These are phyloP conservation scores for Russula dissimulans DNA, from an alignment of 768 basidiomycete species.

Conservation along the genomic window DNA sequence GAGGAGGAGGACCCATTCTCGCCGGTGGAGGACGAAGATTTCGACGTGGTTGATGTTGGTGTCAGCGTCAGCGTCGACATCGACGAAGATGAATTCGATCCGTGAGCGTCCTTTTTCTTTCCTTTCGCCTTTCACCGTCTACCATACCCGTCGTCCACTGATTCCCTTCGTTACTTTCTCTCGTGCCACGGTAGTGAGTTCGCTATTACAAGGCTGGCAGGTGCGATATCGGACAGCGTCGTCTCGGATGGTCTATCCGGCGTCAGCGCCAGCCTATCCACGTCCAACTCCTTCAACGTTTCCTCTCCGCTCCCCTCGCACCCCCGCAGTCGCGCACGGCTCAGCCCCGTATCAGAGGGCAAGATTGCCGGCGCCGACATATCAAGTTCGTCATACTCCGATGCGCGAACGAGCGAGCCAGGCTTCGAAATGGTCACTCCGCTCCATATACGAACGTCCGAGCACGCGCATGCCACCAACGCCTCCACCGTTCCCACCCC, in stretches of 20 bases:
- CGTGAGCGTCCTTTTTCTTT: constrained; percentile 38
- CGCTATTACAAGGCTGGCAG: constrained; percentile 46
- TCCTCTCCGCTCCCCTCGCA: constrained; percentile 38
- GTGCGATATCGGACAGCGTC: constrained; percentile 46
- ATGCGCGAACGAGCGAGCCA: constrained; percentile 28
- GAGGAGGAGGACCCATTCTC: constrained; percentile 40
- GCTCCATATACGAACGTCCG: constrained; percentile 22
- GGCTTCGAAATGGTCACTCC: constrained; percentile 52
- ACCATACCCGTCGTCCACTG: too few species aligned
- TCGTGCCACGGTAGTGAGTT: constrained; percentile 45
- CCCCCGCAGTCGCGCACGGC: constrained; percentile 35
- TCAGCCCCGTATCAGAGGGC: constrained; percentile 46
- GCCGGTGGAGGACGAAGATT: constrained; percentile 36
- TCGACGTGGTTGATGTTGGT: constrained; percentile 40
- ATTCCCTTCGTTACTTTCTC: too few species aligned
- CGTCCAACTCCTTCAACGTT: constrained; percentile 45
- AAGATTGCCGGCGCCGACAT: neutral
- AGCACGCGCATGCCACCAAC: neutral
- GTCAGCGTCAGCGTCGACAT: constrained; percentile 42
- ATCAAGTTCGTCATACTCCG: constrained; percentile 20
- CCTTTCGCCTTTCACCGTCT: neutral
- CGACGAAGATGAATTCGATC: constrained; percentile 71
- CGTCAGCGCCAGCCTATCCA: constrained; percentile 45
- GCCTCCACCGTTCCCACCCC: neutral
- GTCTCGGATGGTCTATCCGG: constrained; percentile 56